Evolutionary conservation across 2,329 filamentous ascomycete genomes (phyloP).

Genomic region (Claviceps sp.): DNA sequence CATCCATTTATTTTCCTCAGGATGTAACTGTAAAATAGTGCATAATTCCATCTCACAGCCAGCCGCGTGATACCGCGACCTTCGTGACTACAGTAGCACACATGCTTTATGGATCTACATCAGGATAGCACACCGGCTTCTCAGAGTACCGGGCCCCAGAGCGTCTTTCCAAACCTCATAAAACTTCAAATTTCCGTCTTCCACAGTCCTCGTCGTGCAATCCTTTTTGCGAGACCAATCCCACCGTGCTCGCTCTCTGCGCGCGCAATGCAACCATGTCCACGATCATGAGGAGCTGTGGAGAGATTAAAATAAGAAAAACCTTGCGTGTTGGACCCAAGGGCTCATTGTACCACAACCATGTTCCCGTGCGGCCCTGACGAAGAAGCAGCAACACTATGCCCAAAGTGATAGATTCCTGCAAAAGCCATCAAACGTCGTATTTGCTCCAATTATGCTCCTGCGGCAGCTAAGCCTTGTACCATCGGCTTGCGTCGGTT

Average conservation of each 20-base stretch:
- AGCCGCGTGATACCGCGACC: too few relatives aligned
- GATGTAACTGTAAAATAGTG: too few relatives aligned
- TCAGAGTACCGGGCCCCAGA: too few relatives aligned
- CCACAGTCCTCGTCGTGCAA: too few relatives aligned
- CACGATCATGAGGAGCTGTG: background rate
- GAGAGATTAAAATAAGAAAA: background rate
- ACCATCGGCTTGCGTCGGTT: background rate
- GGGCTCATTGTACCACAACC: background rate
- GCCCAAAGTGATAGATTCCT: constrained; percentile 22
- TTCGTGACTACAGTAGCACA: too few relatives aligned
- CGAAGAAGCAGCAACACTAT: constrained; percentile 6
- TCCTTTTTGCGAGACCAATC: background rate
- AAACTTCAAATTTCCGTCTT: too few relatives aligned
- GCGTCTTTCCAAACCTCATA: too few relatives aligned
- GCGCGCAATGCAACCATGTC: background rate
- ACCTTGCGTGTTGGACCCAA: background rate
- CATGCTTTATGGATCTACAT: too few relatives aligned
- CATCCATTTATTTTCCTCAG: too few relatives aligned
- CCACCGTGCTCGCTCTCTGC: background rate
- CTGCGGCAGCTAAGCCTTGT: background rate
- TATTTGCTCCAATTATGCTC: background rate
- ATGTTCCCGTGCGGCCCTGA: background rate
- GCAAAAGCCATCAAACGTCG: constrained; percentile 12
- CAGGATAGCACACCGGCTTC: too few relatives aligned
- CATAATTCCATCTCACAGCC: too few relatives aligned